Conservation (phyloP, 306 rosid species). For the Coriaria nepalensis region DNA sequence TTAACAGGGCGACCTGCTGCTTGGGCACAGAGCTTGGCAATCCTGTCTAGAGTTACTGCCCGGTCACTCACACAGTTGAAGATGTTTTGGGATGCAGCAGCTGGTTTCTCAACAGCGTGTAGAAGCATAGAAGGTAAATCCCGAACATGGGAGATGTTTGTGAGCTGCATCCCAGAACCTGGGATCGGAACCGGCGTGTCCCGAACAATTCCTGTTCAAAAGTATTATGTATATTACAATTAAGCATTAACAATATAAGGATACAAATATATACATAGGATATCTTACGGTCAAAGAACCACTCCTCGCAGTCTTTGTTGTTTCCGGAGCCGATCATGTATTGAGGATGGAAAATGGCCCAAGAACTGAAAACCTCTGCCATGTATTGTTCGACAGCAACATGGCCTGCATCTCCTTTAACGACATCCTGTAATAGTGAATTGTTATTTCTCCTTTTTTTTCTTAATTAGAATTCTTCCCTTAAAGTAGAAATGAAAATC, state of each 20-base stretch:
- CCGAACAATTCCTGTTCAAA: conserved; percentile 66
- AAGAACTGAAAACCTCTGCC: conserved; percentile 44
- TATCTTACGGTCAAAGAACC: conserved; percentile 85
- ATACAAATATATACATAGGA: not conserved
- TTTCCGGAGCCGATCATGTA: conserved; percentile 95
- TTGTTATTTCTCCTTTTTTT: no score
- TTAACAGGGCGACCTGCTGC: conserved; percentile 71
- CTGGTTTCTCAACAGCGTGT: conserved; percentile 71
- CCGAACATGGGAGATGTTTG: conserved; percentile 69
- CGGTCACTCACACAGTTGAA: conserved; percentile 77
- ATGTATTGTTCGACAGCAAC: conserved; percentile 81
- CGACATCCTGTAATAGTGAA: conserved; percentile 45
- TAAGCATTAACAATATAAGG: not conserved
- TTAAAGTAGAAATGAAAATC: no score
- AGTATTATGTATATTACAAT: not conserved
- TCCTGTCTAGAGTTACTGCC: conserved; percentile 79
- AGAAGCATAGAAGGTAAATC: conserved; percentile 82
- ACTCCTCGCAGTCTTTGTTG: conserved; percentile 93
- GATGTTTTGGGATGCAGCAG: conserved; percentile 45
- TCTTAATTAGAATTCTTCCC: no score
- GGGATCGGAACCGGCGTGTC: conserved; percentile 82
- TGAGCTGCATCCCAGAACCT: conserved; percentile 80
- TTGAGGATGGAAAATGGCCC: conserved; percentile 81
- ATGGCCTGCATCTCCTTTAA: conserved; percentile 78
- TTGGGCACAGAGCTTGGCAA: conserved; percentile 83